A percentile compares a stretch with the other conserved stretches of the same genome.
Evolutionary conservation across 208 protist genomes (phyloP).

Genomic region (Blastocrithidia nonstop): DNA sequence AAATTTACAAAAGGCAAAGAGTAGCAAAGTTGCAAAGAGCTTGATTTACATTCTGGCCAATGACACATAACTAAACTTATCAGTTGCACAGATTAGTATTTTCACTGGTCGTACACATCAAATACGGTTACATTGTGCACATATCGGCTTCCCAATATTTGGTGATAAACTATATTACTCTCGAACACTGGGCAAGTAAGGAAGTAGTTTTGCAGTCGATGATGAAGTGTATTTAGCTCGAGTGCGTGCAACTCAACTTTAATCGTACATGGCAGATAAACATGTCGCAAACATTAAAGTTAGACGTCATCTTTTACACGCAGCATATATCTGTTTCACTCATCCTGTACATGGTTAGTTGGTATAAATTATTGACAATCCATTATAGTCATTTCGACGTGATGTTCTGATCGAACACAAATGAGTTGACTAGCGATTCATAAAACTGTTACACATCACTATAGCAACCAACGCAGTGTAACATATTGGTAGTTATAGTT

Average conservation of each 20-base stretch:
- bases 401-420: too few relatives aligned
- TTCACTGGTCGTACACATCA: conserved; percentile 77
- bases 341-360: too few relatives aligned
- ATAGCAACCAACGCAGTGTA: too few relatives aligned
- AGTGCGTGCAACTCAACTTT: conserved; percentile 13
- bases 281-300: too few relatives aligned
- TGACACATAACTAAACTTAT: conserved; percentile 11
- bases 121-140: conserved; percentile 69
- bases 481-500: too few relatives aligned
- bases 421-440: too few relatives aligned
- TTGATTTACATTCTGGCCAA: conserved; percentile 26
- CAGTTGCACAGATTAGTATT: conserved; percentile 32
- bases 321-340: too few relatives aligned
- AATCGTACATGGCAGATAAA: too few relatives aligned
- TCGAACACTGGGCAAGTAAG: conserved; percentile 11
- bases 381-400: too few relatives aligned
- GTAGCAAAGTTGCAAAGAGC: conserved; percentile 31
- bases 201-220: conserved; percentile 15
- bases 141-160: conserved; percentile 71
- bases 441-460: too few relatives aligned
- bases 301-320: too few relatives aligned
- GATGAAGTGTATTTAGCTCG: conserved; percentile 57
- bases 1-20: background rate
- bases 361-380: too few relatives aligned
- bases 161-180: conserved; percentile 64